Percentiles rank a stretch among this genome's conserved stretches.
Evolutionary conservation across 2,329 filamentous ascomycete species (phyloP).

Genomic region (Penicillium capsulatum): DNA sequence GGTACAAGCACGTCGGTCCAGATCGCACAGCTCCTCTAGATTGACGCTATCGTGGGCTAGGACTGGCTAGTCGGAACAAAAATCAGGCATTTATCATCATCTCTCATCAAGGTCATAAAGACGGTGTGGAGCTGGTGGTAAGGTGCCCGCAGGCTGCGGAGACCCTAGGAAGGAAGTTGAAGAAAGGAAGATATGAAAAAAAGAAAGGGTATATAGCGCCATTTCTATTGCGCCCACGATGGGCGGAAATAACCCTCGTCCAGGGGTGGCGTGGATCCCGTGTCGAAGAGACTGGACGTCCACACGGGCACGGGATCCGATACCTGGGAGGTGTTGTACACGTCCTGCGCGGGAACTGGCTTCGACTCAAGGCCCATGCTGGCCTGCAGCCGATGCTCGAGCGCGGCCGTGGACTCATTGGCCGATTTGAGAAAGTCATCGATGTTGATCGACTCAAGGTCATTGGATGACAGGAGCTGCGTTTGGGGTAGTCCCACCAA

Average conservation of each 20-base stretch:
- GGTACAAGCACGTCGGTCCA: slow-evolving; percentile 11
- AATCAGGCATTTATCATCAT: slow-evolving; percentile 43
- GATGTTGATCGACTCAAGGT: slow-evolving; percentile 41
- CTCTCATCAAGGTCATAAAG: slow-evolving; percentile 45
- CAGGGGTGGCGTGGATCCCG: slow-evolving; percentile 24
- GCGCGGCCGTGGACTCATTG: slow-evolving; percentile 38
- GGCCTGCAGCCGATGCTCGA: slow-evolving; percentile 40
- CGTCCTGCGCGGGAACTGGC: slow-evolving; percentile 27
- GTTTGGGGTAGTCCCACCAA: slow-evolving; percentile 41
- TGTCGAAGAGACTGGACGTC: slow-evolving; percentile 32
- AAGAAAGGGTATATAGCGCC: slow-evolving; percentile 6
- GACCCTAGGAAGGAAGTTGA: slow-evolving; percentile 13
- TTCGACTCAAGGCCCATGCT: slow-evolving; percentile 37
- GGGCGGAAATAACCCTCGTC: slow-evolving; percentile 33
- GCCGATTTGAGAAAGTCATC: slow-evolving; percentile 44
- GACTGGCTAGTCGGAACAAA: slow-evolving; percentile 32
- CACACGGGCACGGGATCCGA: slow-evolving; percentile 31
- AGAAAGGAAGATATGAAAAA: no score
- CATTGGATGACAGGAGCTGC: slow-evolving; percentile 39
- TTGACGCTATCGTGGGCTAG: slow-evolving; percentile 33
- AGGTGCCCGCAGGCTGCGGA: slow-evolving; percentile 28
- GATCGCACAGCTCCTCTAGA: slow-evolving; percentile 25
- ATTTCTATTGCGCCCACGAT: slow-evolving; percentile 29
- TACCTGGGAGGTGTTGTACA: slow-evolving; percentile 28
- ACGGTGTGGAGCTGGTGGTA: slow-evolving; percentile 41